A percentile compares a stretch with the other conserved stretches of the same genome.
Conservation (phyloP, 2,329 filamentous ascomycete genomes). For the Hypoxylon sp. region DNA sequence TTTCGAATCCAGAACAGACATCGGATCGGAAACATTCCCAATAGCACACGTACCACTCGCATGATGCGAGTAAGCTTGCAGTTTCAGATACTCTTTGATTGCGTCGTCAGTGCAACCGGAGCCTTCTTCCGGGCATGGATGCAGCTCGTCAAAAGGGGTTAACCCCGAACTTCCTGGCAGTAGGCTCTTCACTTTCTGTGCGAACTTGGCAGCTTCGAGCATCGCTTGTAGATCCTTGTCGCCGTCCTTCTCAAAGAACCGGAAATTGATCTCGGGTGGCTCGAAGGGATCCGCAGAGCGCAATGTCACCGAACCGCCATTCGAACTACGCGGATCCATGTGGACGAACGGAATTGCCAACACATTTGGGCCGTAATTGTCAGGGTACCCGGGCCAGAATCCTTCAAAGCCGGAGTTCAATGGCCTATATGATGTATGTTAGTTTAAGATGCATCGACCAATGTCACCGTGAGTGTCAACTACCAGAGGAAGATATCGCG, state of each 20-base stretch:
- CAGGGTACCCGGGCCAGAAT: slow-evolving; percentile 41
- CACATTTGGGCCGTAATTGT: slow-evolving; percentile 38
- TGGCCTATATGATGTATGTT: slow-evolving; percentile 12
- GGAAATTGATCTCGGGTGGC: slow-evolving; percentile 71
- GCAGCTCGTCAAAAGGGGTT: slow-evolving; percentile 52
- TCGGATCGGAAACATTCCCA: slow-evolving; percentile 59
- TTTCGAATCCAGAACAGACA: slow-evolving; percentile 63
- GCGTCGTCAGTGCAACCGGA: slow-evolving; percentile 37
- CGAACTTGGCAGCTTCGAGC: slow-evolving; percentile 44
- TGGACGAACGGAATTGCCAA: slow-evolving; percentile 61
- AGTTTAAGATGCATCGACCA: not conserved
- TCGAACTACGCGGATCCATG: slow-evolving; percentile 66
- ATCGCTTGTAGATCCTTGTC: slow-evolving; percentile 50
- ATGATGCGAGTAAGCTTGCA: slow-evolving; percentile 44
- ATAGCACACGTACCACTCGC: slow-evolving; percentile 45
- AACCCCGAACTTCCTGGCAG: slow-evolving; percentile 57
- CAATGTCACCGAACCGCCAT: slow-evolving; percentile 69
- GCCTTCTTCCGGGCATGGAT: slow-evolving; percentile 38
- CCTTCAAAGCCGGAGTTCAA: slow-evolving; percentile 41
- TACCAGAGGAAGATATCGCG: slow-evolving; percentile 40
- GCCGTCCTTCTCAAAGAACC: slow-evolving; percentile 67
- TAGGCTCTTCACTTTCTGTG: slow-evolving; percentile 11
- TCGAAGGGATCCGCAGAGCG: slow-evolving; percentile 73
- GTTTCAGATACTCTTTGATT: slow-evolving; percentile 45
- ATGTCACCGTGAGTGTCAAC: not conserved